Evolutionary conservation across 371 early-diverging fungal genomes (phyloP), one percentile per base, ranked within the genome.

Genomic region (Mycotypha africana): DNA sequence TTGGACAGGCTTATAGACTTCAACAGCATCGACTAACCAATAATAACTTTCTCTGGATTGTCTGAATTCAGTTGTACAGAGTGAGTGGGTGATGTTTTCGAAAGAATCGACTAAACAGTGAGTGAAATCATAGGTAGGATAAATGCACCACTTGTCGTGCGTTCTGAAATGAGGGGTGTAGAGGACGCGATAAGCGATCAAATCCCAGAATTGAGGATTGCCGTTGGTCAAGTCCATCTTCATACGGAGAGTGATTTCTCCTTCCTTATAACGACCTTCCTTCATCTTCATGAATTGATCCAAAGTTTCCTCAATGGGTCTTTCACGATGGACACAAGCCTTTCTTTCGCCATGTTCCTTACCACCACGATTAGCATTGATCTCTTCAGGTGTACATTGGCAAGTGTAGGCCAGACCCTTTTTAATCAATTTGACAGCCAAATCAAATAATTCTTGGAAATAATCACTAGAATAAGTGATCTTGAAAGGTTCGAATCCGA

Each of bases 121-220:
- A 4, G 99, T 97, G 69, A 88, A 99, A 71, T 99, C 99, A 65
- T 99, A 99, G 12, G 99, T 98, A 31, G 99, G 99, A 70, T 99
- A 99, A 61, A 99, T 90, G 58, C 95, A 84, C 97, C 98, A 99
- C 39, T 85, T 71, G 33, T 84, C 78, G 14, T 91, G 95, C 9
- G 99, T 97, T 44, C 95, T 88, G 62, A 85, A 86, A 67, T 99
- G 99, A 38, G 85, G 85, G 3, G 94, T 82, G 57, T 89, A 91
- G 39, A 97, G 56, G 24, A 99, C 87, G 51, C 99, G 88, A 75
- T 98, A 98, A 26, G 99, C 99, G 34, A 99, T 91, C 59, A 97
- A 71, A 64, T 99, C 99, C 95, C 99, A 97, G 81, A 99, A 95
- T 71, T 97, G 93, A 32, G 98, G 98, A 67, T 99, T 99, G 38